phyloP scores from a whole-genome alignment of 2,329 filamentous ascomycete genomes.

The Daldinia eschscholtzii region DNA sequence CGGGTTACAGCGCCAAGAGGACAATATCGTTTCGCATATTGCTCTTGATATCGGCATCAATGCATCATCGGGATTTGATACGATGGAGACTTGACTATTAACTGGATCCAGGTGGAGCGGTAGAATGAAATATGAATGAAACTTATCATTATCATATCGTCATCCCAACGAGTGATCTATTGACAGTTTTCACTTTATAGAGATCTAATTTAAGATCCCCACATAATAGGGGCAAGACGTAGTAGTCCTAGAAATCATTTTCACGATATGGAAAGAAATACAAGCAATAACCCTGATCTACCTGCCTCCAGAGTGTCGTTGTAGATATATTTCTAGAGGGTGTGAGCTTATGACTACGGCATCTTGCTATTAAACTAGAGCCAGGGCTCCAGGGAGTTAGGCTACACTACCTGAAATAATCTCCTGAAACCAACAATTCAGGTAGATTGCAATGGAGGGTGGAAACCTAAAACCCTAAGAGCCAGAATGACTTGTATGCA shows the following conservation, averaged over 20 bases:
- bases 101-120: constrained; percentile 9
- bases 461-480: background rate
- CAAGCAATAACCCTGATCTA: background rate
- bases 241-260: background rate
- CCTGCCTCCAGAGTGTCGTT: background rate
- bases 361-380: background rate
- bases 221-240: constrained; percentile 5
- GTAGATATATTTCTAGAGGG: background rate
- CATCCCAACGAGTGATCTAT: constrained; percentile 8
- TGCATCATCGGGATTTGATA: constrained; percentile 12
- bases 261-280: constrained; percentile 5
- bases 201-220: background rate
- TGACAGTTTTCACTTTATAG: background rate
- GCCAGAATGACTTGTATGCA: background rate
- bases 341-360: background rate
- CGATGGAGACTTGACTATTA: constrained; percentile 1
- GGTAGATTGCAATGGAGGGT: background rate
- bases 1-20: constrained; percentile 4
- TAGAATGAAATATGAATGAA: constrained; percentile 8
- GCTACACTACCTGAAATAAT: background rate
- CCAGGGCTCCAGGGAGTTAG: background rate
- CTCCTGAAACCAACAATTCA: constrained; percentile 4
- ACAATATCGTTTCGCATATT: constrained; percentile 16
- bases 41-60: constrained; percentile 10
- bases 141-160: constrained; percentile 2